phyloP scores from a whole-genome alignment of 345 rosid genomes.

The Adansonia digitata region DNA sequence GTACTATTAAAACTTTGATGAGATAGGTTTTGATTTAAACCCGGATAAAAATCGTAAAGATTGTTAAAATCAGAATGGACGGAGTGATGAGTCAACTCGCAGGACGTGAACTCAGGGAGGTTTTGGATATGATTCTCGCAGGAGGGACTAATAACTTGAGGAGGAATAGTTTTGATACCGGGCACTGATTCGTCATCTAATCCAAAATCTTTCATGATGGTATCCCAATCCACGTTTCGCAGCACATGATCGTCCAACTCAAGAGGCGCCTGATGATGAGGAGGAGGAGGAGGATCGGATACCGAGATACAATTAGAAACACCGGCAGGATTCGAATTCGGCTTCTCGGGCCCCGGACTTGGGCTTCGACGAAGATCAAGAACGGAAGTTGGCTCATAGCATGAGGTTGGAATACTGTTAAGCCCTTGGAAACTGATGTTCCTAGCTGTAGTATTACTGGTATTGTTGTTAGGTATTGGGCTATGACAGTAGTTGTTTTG shows the following conservation, averaged over 20 bases:
- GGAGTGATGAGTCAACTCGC: slow-evolving; percentile 21
- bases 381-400: slow-evolving; percentile 80
- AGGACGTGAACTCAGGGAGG: slow-evolving; percentile 23
- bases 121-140: slow-evolving; percentile 17
- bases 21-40: slow-evolving; percentile 26
- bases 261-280: not conserved
- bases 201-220: slow-evolving; percentile 73
- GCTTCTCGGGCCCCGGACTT: slow-evolving; percentile 35
- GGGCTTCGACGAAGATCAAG: slow-evolving; percentile 63
- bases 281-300: not conserved
- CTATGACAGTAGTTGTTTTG: slow-evolving; percentile 21
- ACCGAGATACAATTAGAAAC: not conserved
- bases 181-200: slow-evolving; percentile 63
- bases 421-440: slow-evolving; percentile 11
- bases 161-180: slow-evolving; percentile 9
- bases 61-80: slow-evolving; percentile 39
- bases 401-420: slow-evolving; percentile 7
- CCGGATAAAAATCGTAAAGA: slow-evolving; percentile 37
- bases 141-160: slow-evolving; percentile 7
- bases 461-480: slow-evolving; percentile 27
- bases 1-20: not conserved
- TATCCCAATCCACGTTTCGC: slow-evolving; percentile 82
- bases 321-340: slow-evolving; percentile 15
- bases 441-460: slow-evolving; percentile 1
- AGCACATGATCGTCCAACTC: slow-evolving; percentile 63